Base-by-base conservation (phyloP, 306 rosid species). In the Vachellia collinsii region DNA sequence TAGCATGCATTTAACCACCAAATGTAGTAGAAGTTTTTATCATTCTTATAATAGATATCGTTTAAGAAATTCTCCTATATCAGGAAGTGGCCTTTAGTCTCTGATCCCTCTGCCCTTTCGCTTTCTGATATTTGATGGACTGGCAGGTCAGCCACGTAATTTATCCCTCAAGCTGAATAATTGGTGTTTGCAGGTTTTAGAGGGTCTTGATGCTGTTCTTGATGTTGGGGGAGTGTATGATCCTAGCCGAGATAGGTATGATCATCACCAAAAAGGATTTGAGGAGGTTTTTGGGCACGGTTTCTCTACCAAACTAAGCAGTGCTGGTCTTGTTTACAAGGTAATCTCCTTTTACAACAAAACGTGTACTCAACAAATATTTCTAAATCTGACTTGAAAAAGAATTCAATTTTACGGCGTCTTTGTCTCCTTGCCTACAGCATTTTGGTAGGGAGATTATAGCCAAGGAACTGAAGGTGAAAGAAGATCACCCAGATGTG, bases 201-300 rank as follows among this genome's bases (percentile, higher is more conserved):
- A 92, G 79, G 89, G 88, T 83, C 92, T 96, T 79, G 98, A 96
- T 69, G 97, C 94, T 11, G 99, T 96, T 86, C 98, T 96, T 85
- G 99, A 96, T 83, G 99, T 92, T 80, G 99, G 98, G 42, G 99
- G 99, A 56, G 94, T 89, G 34, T 96, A 93, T 81, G 97, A 93
- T 72, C 97, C 97, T 10, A 77, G 82, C 69, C 81, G 25, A 75
- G 91, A 96, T 83, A 87, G 97, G 54, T 96, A 92, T 77, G 99
- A 96, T 88, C 99, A 96, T 89, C 99, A 96, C 82, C 99, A 96
- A 64, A 96, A 96, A 74, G 98, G 98, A 20, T 96, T 96, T 86
- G 92, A 74, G 51, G 99, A 93, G 90, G 87, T 86, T 81, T 96
- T 96, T 77, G 97, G 97, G 5, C 92, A 92, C 76, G 97, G 98